These are phyloP conservation scores for Tulasnella sp. DNA, from an alignment of 768 basidiomycete genomes.

Conservation along the genomic window DNA sequence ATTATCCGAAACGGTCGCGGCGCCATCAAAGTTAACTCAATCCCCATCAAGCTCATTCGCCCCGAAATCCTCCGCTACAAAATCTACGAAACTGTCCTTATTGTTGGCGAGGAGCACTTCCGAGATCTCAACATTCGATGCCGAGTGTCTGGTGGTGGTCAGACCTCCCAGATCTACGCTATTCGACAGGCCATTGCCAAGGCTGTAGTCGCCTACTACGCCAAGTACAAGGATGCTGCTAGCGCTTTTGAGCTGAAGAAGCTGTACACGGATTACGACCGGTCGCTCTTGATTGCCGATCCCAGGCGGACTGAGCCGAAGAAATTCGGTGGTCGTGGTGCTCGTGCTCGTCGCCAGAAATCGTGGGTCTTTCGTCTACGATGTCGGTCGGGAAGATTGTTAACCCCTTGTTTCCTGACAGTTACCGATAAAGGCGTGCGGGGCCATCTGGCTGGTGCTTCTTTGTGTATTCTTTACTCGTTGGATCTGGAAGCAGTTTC, in stretches of 20 bases:
- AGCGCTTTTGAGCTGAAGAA: slow-evolving; percentile 98
- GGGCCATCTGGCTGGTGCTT: not conserved
- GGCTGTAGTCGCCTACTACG: slow-evolving; percentile 95
- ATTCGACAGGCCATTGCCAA: slow-evolving; percentile 98
- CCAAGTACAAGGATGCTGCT: slow-evolving; percentile 97
- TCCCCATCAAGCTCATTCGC: slow-evolving; percentile 91
- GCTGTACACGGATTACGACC: slow-evolving; percentile 93
- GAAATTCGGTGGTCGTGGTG: slow-evolving; percentile 98
- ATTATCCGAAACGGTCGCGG: slow-evolving; percentile 96
- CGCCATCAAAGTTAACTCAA: slow-evolving; percentile 93
- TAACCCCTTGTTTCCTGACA: not conserved
- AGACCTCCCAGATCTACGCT: slow-evolving; percentile 98
- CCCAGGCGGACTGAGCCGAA: slow-evolving; percentile 98
- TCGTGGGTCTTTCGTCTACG: slow-evolving; percentile 49
- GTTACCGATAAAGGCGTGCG: not conserved
- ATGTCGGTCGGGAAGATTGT: not conserved
- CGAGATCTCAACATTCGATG: slow-evolving; percentile 89
- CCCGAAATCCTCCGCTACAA: slow-evolving; percentile 96
- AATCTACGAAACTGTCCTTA: slow-evolving; percentile 95
- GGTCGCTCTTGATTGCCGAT: slow-evolving; percentile 84
- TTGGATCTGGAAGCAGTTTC: not conserved
- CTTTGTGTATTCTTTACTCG: slow-evolving; percentile 3
- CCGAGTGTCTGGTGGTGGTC: slow-evolving; percentile 98
- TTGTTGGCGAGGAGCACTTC: slow-evolving; percentile 87
- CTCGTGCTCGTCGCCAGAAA: slow-evolving; percentile 97